Evolutionary conservation across 1,284 basidiomycete genomes (phyloP).

Genomic region (Cryptococcus sp.): DNA sequence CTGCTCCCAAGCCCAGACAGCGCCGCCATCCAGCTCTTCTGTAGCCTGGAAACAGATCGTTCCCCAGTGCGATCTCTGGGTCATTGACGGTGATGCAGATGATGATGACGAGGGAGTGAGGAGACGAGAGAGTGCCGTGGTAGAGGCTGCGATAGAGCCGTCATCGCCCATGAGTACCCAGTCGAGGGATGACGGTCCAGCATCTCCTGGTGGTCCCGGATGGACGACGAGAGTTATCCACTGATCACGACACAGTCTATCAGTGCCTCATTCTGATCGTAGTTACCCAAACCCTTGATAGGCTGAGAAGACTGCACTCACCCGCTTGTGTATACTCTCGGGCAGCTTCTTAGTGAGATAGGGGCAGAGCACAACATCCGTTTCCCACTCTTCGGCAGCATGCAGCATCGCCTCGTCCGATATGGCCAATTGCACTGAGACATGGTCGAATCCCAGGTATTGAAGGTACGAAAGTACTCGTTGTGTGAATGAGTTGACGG

Average conservation of each 20-base stretch:
- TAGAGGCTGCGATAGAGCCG: conserved; percentile 42
- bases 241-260: conserved; percentile 15
- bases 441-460: conserved; percentile 47
- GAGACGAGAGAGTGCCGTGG: conserved; percentile 44
- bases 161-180: conserved; percentile 56
- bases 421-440: conserved; percentile 53
- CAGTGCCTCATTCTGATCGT: too few relatives aligned
- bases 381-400: conserved; percentile 48
- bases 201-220: conserved; percentile 57
- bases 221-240: conserved; percentile 57
- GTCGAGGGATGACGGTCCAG: conserved; percentile 56
- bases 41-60: conserved; percentile 56
- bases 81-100: conserved; percentile 16
- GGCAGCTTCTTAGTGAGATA: conserved; percentile 57
- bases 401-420: conserved; percentile 52
- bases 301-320: conserved; percentile 23
- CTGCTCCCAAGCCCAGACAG: conserved; percentile 57
- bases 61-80: conserved; percentile 53
- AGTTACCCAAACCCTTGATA: background rate
- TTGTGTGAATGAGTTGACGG: conserved; percentile 56
- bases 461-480: conserved; percentile 49
- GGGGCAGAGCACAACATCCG: conserved; percentile 55
- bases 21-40: conserved; percentile 55
- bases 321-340: conserved; percentile 48
- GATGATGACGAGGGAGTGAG: conserved; percentile 4